Percentiles rank a stretch among this genome's conserved stretches.
Evolutionary conservation across 176 grass and related monocot species (phyloP).

Genomic region (Alopecurus myosuroides): DNA sequence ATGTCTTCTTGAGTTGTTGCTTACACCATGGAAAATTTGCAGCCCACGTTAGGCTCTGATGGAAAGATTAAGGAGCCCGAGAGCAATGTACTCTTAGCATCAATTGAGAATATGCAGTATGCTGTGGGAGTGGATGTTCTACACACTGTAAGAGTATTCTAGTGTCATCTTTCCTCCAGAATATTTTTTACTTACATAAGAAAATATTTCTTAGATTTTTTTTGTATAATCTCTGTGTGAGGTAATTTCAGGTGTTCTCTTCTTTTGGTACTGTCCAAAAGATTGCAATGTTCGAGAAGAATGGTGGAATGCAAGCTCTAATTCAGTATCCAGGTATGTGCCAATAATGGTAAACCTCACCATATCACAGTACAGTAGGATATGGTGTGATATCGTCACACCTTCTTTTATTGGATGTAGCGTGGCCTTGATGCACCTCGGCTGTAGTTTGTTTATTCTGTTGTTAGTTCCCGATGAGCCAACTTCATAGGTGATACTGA

Average conservation of each 20-base stretch:
- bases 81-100: conserved; percentile 88
- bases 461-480: conserved; percentile 4
- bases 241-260: conserved; percentile 84
- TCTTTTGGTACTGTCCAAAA: conserved; percentile 89
- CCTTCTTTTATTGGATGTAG: neutral
- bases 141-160: conserved; percentile 70
- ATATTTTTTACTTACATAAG: neutral
- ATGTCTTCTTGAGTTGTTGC: neutral
- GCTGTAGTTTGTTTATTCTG: conserved; percentile 6
- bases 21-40: conserved; percentile 27
- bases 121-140: conserved; percentile 91
- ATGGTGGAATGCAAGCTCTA: conserved; percentile 88
- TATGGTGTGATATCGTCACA: conserved; percentile 2
- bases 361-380: neutral
- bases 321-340: conserved; percentile 87
- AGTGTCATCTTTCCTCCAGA: neutral
- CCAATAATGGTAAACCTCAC: neutral
- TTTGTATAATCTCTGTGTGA: conserved; percentile 9
- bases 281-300: conserved; percentile 98
- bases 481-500: neutral
- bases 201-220: neutral
- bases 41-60: conserved; percentile 78
- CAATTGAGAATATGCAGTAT: conserved; percentile 97
- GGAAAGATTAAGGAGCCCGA: conserved; percentile 73
- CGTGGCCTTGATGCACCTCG: neutral